Conservation (phyloP, 1,284 basidiomycete genomes). For the Chondrostereum purpureum region DNA sequence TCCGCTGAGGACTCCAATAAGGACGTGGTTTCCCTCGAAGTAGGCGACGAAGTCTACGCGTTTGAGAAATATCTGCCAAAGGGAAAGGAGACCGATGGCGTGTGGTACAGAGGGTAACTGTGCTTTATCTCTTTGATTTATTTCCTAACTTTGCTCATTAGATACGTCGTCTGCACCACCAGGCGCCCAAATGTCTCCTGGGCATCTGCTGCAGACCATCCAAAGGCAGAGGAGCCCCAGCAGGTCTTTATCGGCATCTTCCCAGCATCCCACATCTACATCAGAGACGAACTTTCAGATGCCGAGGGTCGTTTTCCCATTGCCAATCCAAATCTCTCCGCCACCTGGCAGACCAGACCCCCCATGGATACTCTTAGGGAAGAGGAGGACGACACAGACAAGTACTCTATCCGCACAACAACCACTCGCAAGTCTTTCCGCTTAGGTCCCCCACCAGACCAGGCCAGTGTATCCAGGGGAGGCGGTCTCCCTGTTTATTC, state of each 20-base stretch:
- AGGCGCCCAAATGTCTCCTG: conserved; percentile 64
- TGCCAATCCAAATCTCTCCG: conserved; percentile 48
- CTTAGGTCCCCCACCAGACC: conserved; percentile 66
- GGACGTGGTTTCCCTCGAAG: conserved; percentile 73
- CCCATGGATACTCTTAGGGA: conserved; percentile 65
- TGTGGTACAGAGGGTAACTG: conserved; percentile 90
- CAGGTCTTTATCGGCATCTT: conserved; percentile 97
- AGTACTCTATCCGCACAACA: conserved; percentile 18
- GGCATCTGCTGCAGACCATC: conserved; percentile 47
- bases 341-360: conserved; percentile 30
- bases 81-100: conserved; percentile 66
- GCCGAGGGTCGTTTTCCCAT: conserved; percentile 76
- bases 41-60: conserved; percentile 95
- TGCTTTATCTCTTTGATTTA: conserved; percentile 9
- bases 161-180: conserved; percentile 84
- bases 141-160: conserved; percentile 23
- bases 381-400: conserved; percentile 60
- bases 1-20: conserved; percentile 65
- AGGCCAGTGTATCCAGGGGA: conserved; percentile 63
- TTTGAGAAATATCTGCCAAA: conserved; percentile 82
- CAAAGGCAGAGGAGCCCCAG: conserved; percentile 65
- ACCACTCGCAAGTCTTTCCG: conserved; percentile 56
- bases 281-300: conserved; percentile 85
- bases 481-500: conserved; percentile 64
- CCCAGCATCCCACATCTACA: conserved; percentile 84